Evolutionary conservation across 257 asterid species (phyloP).

Genomic region (Fraxinus quadrangulata): DNA sequence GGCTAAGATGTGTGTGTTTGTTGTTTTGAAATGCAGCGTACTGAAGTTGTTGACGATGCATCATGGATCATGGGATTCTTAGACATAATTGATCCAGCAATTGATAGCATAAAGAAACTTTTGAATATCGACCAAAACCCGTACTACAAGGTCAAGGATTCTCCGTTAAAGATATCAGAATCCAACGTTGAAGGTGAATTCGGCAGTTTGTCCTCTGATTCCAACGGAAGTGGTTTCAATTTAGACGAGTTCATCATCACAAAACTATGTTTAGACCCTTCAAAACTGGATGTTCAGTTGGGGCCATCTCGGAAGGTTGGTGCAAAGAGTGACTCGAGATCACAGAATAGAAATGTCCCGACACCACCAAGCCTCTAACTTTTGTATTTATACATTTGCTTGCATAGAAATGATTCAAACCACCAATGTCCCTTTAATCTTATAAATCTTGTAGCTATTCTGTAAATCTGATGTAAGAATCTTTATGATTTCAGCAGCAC

Average conservation of each 20-base stretch:
- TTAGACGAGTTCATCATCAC: constrained; percentile 62
- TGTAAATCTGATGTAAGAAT: too few relatives aligned
- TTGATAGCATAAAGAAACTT: constrained; percentile 77
- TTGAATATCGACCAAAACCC: constrained; percentile 42
- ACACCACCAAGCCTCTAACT: constrained; percentile 22
- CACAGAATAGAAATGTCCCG: constrained; percentile 22
- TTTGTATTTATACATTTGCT: not conserved
- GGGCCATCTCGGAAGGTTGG: constrained; percentile 28
- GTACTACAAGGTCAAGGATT: constrained; percentile 24
- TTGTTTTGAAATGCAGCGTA: constrained; percentile 61
- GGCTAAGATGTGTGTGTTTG: constrained; percentile 7
- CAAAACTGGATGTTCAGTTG: constrained; percentile 58
- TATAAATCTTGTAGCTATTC: not conserved
- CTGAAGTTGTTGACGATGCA: constrained; percentile 89
- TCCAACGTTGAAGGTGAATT: constrained; percentile 23
- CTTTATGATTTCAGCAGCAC: too few relatives aligned
- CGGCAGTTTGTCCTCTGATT: constrained; percentile 28
- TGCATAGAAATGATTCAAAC: not conserved
- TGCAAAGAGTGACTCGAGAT: constrained; percentile 34
- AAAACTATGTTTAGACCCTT: constrained; percentile 68
- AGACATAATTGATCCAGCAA: constrained; percentile 89
- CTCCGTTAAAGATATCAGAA: constrained; percentile 23
- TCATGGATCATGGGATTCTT: constrained; percentile 97
- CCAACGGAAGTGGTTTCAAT: constrained; percentile 49
- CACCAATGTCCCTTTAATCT: not conserved